These are phyloP conservation scores for Penicillium silybi DNA, from an alignment of 495 filamentous ascomycete species.

Conservation along the genomic window DNA sequence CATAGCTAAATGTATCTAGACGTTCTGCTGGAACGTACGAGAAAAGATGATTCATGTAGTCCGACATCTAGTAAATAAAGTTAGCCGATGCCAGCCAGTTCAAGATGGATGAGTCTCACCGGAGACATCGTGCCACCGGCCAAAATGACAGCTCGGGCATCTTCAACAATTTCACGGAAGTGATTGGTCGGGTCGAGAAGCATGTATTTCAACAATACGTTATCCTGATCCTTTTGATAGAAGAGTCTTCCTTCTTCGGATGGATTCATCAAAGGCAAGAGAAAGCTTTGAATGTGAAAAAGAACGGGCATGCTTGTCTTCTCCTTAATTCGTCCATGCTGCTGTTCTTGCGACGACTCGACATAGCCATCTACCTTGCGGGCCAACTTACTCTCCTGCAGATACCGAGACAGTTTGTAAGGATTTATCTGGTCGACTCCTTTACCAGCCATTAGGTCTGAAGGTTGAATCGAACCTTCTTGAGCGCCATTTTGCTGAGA, in stretches of 20 bases:
- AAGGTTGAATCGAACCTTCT: constrained; percentile 64
- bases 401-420: constrained; percentile 78
- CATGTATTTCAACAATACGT: constrained; percentile 73
- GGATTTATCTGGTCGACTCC: constrained; percentile 94
- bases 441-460: constrained; percentile 72
- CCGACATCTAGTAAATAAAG: constrained; percentile 58
- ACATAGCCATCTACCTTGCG: constrained; percentile 91
- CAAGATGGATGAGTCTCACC: constrained; percentile 26
- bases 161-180: constrained; percentile 82
- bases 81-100: neutral
- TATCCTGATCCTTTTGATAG: constrained; percentile 55
- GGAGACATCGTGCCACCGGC: constrained; percentile 98
- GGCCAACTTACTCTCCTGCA: constrained; percentile 89
- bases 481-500: constrained; percentile 42
- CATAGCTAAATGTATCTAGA: constrained; percentile 81
- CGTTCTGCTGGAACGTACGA: constrained; percentile 61
- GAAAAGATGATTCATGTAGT: constrained; percentile 82
- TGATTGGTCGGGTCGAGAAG: constrained; percentile 91
- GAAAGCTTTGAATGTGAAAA: constrained; percentile 78
- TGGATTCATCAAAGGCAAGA: constrained; percentile 80
- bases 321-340: constrained; percentile 20
- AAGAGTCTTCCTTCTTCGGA: constrained; percentile 87
- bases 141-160: constrained; percentile 83
- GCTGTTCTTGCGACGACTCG: constrained; percentile 51
- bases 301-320: constrained; percentile 63